Base-by-base conservation (phyloP, 1,284 basidiomycete genomes). In the Leccinum laetum region DNA sequence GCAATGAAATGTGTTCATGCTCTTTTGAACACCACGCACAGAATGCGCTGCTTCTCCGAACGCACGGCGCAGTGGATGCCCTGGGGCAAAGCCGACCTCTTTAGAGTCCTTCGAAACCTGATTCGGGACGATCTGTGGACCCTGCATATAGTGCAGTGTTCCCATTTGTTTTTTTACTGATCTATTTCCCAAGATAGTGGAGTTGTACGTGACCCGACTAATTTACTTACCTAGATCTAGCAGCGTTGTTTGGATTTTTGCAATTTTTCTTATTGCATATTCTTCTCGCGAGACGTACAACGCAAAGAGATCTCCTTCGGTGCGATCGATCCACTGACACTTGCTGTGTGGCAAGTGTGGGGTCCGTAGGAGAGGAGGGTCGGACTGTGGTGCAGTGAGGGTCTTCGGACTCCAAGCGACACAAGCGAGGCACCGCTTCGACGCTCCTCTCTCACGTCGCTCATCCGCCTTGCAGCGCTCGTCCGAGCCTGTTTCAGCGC, bases 21-120 rank as follows among this genome's bases (percentile, higher is more conserved):
- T n/a, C 13, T 29, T 29, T 35, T 37, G 56, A 58, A 65, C 3
- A 13, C 13, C 2, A 29, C 44, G 70, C 6, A 70, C 77, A 84
- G 74, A 82, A 81, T 6, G 79, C 80, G 1, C 69, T 85, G 64
- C 72, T 80, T 68, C 66, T 84, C 61, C 83, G 83, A 63, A 79
- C 82, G 26, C 77, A 82, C 59, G 81, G 82, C 0, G 82, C 81
- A 7, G 61, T 82, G 29, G 78, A 81, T 59, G 79, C 76, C 1
- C 69, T 85, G 21, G 77, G 75, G 14, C 73, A 76, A 53, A 66
- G 75, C 46, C 71, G 68, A 60, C 65, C 24, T 7, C 69, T 77
- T n/a, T 75, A 44, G 64, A 61, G 24, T 9, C 26, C 2, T 58
- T 29, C 7, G 29, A 35, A 58, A 52, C 21, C 8, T 13, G 18